Percentiles rank a stretch among this genome's conserved stretches.
Evolutionary conservation across 192 early-diverging fungal species (phyloP).

Genomic region (Rhizophagus clarus): DNA sequence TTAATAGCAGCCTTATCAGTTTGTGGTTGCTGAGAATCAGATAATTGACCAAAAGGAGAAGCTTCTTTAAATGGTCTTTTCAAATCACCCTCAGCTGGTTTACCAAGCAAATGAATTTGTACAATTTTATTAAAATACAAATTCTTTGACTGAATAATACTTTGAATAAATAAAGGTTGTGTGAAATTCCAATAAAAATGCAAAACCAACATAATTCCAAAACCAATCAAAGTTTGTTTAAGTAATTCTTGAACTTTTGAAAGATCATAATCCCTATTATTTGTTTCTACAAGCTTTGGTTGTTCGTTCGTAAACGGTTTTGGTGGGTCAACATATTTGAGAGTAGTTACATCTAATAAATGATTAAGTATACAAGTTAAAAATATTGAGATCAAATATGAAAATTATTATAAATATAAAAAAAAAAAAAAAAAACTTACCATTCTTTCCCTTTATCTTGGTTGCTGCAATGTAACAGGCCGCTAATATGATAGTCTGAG

Average conservation of each 20-base stretch:
- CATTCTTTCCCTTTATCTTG: slow-evolving; percentile 70
- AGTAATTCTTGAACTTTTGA: slow-evolving; percentile 65
- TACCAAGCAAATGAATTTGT: slow-evolving; percentile 77
- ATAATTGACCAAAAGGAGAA: slow-evolving; percentile 68
- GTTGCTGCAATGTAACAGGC: slow-evolving; percentile 43
- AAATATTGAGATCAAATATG: not conserved
- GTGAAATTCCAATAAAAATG: slow-evolving; percentile 89
- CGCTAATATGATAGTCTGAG: slow-evolving; percentile 58
- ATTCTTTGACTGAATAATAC: slow-evolving; percentile 74
- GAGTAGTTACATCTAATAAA: slow-evolving; percentile 68
- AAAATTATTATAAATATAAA: not conserved
- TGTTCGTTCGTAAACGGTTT: slow-evolving; percentile 49
- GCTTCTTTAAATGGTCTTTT: slow-evolving; percentile 83
- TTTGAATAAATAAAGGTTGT: slow-evolving; percentile 88
- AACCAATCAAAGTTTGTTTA: slow-evolving; percentile 69
- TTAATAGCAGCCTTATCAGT: slow-evolving; percentile 59
- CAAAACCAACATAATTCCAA: slow-evolving; percentile 74
- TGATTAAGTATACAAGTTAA: not conserved
- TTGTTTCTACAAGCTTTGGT: slow-evolving; percentile 62
- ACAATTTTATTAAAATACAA: slow-evolving; percentile 71
- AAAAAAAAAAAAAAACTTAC: slow-evolving; percentile 38
- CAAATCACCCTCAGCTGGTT: slow-evolving; percentile 75
- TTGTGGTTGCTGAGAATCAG: slow-evolving; percentile 44
- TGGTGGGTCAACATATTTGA: slow-evolving; percentile 80
- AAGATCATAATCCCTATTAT: slow-evolving; percentile 77